These are phyloP conservation scores for Cladophialophora chaetospira DNA, from an alignment of 2,329 filamentous ascomycete genomes.

Conservation along the genomic window DNA sequence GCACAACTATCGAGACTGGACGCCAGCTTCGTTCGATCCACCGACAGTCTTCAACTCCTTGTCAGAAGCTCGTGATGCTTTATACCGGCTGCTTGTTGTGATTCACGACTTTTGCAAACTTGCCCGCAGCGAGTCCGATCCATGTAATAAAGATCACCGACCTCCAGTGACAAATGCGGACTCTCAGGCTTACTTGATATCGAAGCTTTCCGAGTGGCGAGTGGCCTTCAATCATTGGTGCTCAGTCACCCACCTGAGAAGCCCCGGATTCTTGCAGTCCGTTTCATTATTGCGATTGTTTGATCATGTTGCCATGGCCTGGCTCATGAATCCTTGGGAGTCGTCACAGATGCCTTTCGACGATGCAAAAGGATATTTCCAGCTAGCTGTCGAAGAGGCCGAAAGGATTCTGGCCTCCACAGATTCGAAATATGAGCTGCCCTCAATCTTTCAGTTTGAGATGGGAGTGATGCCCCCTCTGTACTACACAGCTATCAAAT, in stretches of 20 bases:
- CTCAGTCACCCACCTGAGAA: not conserved
- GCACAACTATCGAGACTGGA: not conserved
- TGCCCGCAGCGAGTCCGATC: not conserved
- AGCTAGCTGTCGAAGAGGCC: not conserved
- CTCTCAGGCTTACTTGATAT: not conserved
- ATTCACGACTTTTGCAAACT: slow-evolving; percentile 1
- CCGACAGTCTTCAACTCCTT: not conserved
- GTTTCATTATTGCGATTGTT: slow-evolving; percentile 20
- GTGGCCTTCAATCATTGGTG: not conserved
- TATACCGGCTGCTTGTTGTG: not conserved
- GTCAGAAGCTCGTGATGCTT: not conserved
- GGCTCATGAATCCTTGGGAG: not conserved
- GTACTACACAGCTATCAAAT: slow-evolving; percentile 6
- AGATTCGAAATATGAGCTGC: not conserved
- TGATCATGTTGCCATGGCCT: not conserved
- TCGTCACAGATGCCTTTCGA: not conserved
- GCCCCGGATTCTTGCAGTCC: not conserved
- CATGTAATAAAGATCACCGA: not conserved
- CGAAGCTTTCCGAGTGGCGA: not conserved
- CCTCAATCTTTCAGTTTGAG: not conserved
- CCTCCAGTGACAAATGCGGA: not conserved
- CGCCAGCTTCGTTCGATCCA: not conserved
- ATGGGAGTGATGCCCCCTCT: slow-evolving; percentile 12
- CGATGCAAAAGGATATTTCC: not conserved
- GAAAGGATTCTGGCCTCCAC: not conserved